These are phyloP conservation scores for Cubamyces sp. DNA, from an alignment of 768 basidiomycete genomes.

Conservation along the genomic window DNA sequence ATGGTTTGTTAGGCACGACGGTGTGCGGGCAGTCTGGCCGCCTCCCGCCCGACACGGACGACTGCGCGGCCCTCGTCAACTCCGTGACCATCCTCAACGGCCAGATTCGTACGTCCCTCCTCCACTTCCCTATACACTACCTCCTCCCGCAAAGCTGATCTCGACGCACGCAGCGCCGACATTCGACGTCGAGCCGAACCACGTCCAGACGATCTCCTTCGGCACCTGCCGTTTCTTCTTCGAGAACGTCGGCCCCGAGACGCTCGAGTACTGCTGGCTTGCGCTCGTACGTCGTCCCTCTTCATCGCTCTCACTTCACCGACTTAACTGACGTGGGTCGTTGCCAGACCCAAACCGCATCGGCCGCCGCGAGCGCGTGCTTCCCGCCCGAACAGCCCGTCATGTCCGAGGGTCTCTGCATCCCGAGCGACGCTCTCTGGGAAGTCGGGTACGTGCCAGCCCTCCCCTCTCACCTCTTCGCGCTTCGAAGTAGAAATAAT, in stretches of 20 bases:
- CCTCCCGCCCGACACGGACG: conserved; percentile 25
- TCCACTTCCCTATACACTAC: neutral
- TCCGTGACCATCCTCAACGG: conserved; percentile 27
- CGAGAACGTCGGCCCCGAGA: conserved; percentile 26
- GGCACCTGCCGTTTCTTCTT: conserved; percentile 33
- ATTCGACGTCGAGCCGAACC: conserved; percentile 23
- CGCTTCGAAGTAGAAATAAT: no score
- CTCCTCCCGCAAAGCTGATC: neutral
- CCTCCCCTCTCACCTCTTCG: neutral
- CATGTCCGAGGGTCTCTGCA: conserved; percentile 21
- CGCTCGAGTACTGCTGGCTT: conserved; percentile 31
- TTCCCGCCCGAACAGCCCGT: conserved; percentile 28
- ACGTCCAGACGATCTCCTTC: conserved; percentile 29
- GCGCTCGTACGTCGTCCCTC: conserved; percentile 15
- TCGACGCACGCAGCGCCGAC: conserved; percentile 17
- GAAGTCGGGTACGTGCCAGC: conserved; percentile 19
- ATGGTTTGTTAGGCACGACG: conserved; percentile 17
- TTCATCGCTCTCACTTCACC: neutral
- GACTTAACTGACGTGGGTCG: neutral
- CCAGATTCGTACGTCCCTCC: conserved; percentile 17
- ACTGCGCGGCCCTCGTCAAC: conserved; percentile 25
- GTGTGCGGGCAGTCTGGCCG: conserved; percentile 22
- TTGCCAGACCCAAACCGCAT: conserved; percentile 19
- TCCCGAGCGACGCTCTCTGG: conserved; percentile 19
- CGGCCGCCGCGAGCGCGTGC: conserved; percentile 25